Conservation (phyloP, 2,329 filamentous ascomycete species). For the Colletotrichum sp. region DNA sequence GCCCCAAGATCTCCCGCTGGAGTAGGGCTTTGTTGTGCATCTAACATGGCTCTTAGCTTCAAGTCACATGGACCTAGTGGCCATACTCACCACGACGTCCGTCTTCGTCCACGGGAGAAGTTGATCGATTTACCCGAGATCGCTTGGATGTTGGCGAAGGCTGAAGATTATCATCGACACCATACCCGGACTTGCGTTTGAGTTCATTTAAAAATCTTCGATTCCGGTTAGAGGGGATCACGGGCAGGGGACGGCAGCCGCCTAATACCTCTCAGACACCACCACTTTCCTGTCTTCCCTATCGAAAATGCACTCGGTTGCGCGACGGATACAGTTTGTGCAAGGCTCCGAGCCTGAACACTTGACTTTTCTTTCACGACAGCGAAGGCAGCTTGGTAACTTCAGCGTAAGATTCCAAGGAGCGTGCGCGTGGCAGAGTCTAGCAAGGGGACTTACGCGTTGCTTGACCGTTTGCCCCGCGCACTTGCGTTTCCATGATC, state of each 20-base stretch:
- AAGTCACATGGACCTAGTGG: not conserved
- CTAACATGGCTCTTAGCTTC: not conserved
- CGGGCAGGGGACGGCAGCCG: not conserved
- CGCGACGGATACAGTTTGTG: not conserved
- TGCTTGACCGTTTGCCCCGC: not conserved
- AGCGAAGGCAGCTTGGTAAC: not conserved
- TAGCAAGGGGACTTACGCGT: not conserved
- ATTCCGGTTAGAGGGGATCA: not conserved
- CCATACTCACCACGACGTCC: not conserved
- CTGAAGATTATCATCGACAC: not conserved
- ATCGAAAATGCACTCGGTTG: constrained; percentile 10
- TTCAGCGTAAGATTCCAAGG: not conserved
- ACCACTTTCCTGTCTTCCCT: constrained; percentile 15
- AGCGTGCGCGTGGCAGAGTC: not conserved
- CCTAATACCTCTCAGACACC: constrained; percentile 2
- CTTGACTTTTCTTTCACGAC: constrained; percentile 12
- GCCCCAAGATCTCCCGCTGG: not conserved
- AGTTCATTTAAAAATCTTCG: not conserved
- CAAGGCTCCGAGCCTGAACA: constrained; percentile 8
- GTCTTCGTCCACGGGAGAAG: not conserved
- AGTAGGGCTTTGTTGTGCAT: not conserved
- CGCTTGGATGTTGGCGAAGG: not conserved
- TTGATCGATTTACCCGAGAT: not conserved
- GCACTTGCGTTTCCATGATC: not conserved
- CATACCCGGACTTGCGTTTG: constrained; percentile 7